Base-by-base conservation (phyloP, 495 filamentous ascomycete species). In the Xylona heveae region DNA sequence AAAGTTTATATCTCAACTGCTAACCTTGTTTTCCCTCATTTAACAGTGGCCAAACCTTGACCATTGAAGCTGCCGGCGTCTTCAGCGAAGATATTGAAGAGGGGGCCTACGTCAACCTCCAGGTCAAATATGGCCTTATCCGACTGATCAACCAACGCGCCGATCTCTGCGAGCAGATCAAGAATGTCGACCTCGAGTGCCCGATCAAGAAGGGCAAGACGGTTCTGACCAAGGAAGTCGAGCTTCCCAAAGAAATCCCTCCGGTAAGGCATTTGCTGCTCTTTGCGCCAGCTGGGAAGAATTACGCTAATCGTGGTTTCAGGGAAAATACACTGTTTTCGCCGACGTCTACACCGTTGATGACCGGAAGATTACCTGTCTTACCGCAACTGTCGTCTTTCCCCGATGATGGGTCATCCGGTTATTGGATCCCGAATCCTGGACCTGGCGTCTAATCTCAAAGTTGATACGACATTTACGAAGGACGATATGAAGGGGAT, bases 81-180 rank as follows among this genome's bases (percentile, higher is more conserved):
- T 58, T 99, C 28, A 61, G 54, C 34, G 51, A 85, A 36, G 42
- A 51, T 8, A 61, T 99, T 36, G 61, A 65, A n/a, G 47, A 78
- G 23, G 84, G 79, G 31, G 77, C 90, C 24, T 73, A 71, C 36
- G 71, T 93, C 21, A 59, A 72, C 19, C 49, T 99, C 19, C 62
- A 71, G 35, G 84, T 95, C 56, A 94, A 92, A 52, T 99, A 85
- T 50, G 88, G 81, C 40, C 57, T 91, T 43, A 93, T 99, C 48
- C 78, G 71, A 29, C 61, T 99, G 35, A 66, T 99, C 52, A 75
- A 66, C 42, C 74, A 77, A 34, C 57, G 53, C 35, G 68, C 73
- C 42, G 73, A 91, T 48, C 65, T 95, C 8, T 99, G 88, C 55
- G 76, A 93, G 14, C 67, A 91, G 51, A 68, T 91, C 36, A 53